Conservation (phyloP, 106 monocot genomes). For the Dendrobium chrysotoxum region DNA sequence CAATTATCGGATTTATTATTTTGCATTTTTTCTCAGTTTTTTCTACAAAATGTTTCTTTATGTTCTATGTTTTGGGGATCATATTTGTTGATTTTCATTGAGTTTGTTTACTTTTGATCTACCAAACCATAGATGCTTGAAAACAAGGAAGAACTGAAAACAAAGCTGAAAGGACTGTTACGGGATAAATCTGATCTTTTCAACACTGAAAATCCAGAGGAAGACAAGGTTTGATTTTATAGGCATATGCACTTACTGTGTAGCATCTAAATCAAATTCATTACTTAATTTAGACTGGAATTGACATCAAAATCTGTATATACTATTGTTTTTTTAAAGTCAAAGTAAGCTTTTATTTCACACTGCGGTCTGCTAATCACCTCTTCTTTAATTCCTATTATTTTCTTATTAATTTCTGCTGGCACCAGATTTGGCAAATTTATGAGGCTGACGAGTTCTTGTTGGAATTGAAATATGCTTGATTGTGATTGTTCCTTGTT, state of each 20-base stretch:
- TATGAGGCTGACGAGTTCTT: not conserved
- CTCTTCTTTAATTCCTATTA: not conserved
- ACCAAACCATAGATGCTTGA: conserved; percentile 36
- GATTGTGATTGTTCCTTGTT: not conserved
- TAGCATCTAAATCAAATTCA: not conserved
- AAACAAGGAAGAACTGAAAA: conserved; percentile 90
- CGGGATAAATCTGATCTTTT: conserved; percentile 94
- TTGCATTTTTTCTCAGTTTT: not conserved
- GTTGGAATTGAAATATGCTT: not conserved
- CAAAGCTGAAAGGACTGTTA: conserved; percentile 72
- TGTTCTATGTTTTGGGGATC: not conserved
- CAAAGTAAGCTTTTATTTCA: not conserved
- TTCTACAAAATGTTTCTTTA: not conserved
- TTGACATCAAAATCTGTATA: not conserved
- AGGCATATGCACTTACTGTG: not conserved
- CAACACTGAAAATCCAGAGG: conserved; percentile 71
- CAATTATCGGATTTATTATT: not conserved
- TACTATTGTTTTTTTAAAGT: not conserved
- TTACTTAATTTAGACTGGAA: not conserved
- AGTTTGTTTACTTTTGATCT: conserved; percentile 6
- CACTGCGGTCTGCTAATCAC: not conserved
- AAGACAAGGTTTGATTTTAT: conserved; percentile 69
- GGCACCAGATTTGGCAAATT: not conserved
- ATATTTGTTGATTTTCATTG: conserved; percentile 5
- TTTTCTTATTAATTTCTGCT: not conserved